Evolutionary conservation across 129 eudicot species (phyloP).

Genomic region (Calendula officinalis): DNA sequence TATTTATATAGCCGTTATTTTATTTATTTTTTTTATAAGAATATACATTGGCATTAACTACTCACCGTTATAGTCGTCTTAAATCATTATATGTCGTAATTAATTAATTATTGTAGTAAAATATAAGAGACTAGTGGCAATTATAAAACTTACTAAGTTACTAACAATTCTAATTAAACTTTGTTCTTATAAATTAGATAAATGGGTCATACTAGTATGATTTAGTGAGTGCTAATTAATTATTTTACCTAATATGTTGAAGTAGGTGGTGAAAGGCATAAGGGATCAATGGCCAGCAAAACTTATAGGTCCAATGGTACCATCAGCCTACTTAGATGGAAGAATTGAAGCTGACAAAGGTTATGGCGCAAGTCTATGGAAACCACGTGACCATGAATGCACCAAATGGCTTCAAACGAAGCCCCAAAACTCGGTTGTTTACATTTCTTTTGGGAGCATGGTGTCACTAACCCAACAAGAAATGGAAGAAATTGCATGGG

Average conservation of each 20-base stretch:
- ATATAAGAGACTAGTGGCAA: too few relatives aligned
- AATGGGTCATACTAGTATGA: too few relatives aligned
- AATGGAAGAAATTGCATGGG: slow-evolving; percentile 56
- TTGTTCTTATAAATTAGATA: too few relatives aligned
- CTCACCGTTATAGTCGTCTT: too few relatives aligned
- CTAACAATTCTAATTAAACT: too few relatives aligned
- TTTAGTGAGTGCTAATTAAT: not conserved
- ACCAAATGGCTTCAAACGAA: slow-evolving; percentile 52
- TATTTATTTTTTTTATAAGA: too few relatives aligned
- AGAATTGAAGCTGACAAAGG: slow-evolving; percentile 58
- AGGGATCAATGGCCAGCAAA: slow-evolving; percentile 43
- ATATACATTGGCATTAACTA: too few relatives aligned
- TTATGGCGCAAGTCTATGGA: slow-evolving; percentile 60
- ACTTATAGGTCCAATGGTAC: slow-evolving; percentile 65
- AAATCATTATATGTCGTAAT: too few relatives aligned
- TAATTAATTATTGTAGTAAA: too few relatives aligned
- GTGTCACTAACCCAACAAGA: slow-evolving; percentile 48
- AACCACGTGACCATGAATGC: slow-evolving; percentile 47
- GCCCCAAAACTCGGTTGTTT: slow-evolving; percentile 49
- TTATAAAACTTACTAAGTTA: too few relatives aligned
- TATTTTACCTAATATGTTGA: not conserved
- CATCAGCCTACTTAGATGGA: slow-evolving; percentile 59
- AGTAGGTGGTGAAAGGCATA: slow-evolving; percentile 36
- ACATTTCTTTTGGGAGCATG: slow-evolving; percentile 69
- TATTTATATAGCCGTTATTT: too few relatives aligned